phyloP scores from a whole-genome alignment of 805 yeast genomes.

The Diddensiella caesifluorescens region DNA sequence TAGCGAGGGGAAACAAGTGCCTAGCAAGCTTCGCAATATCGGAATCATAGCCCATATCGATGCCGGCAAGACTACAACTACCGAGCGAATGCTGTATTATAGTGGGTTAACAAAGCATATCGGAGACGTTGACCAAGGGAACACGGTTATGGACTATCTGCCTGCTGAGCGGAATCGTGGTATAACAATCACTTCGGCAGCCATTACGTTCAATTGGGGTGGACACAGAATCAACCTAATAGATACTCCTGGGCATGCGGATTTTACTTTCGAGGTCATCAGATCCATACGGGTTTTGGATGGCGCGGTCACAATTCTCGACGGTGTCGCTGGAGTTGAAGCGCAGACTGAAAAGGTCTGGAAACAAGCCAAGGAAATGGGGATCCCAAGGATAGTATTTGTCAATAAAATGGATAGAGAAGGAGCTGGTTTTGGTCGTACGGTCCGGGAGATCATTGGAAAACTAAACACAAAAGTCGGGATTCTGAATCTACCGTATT shows the following conservation, averaged over 20 bases:
- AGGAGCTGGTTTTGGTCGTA: slow-evolving; percentile 91
- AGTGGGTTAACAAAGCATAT: slow-evolving; percentile 73
- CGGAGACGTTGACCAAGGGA: slow-evolving; percentile 94
- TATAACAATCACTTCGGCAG: slow-evolving; percentile 94
- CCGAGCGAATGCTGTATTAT: slow-evolving; percentile 90
- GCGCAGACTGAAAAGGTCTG: slow-evolving; percentile 98
- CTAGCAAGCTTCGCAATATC: slow-evolving; percentile 53
- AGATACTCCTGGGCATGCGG: slow-evolving; percentile 98
- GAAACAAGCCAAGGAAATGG: slow-evolving; percentile 68
- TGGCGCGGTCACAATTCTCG: slow-evolving; percentile 89
- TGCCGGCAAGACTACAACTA: slow-evolving; percentile 97
- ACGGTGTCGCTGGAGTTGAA: slow-evolving; percentile 97
- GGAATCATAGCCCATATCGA: slow-evolving; percentile 99
- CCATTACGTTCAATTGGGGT: slow-evolving; percentile 86
- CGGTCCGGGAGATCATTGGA: slow-evolving; percentile 75
- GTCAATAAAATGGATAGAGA: slow-evolving; percentile 94
- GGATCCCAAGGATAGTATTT: slow-evolving; percentile 72
- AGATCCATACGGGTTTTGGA: slow-evolving; percentile 86
- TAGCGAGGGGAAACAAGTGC: neutral
- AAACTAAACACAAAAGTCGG: slow-evolving; percentile 71
- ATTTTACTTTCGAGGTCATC: slow-evolving; percentile 90
- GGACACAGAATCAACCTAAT: slow-evolving; percentile 72
- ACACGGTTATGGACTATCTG: slow-evolving; percentile 88
- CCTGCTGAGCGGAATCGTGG: slow-evolving; percentile 91
- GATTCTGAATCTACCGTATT: slow-evolving; percentile 72